These are phyloP conservation scores for Erythrobasidium yunnanense DNA, from an alignment of 768 basidiomycete genomes.

Conservation along the genomic window DNA sequence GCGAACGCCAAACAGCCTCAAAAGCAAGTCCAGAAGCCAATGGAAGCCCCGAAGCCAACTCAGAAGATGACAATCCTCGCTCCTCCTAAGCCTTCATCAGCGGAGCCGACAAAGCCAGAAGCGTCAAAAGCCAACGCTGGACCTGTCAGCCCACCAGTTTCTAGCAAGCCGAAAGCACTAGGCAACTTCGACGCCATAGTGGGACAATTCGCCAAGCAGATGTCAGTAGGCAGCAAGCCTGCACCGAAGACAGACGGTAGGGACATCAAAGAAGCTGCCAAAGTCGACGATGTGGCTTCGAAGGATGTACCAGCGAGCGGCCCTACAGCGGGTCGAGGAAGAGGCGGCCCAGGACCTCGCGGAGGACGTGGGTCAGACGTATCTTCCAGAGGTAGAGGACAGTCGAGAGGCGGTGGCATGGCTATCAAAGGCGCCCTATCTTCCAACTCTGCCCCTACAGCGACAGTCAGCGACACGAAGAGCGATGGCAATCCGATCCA, in stretches of 20 bases:
- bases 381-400: neutral
- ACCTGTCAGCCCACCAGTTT: neutral
- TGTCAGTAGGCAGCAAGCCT: neutral
- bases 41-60: neutral
- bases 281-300: neutral
- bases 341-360: neutral
- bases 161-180: neutral
- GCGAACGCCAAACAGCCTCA: neutral
- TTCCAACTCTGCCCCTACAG: no score
- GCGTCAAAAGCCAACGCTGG: neutral
- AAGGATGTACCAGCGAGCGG: no score
- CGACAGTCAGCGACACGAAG: no score
- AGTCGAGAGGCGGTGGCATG: no score
- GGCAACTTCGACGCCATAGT: conserved; percentile 1
- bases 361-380: neutral
- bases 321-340: no score
- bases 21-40: neutral
- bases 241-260: neutral
- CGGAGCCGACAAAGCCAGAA: neutral
- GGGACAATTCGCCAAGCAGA: conserved; percentile 7
- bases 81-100: neutral
- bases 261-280: neutral
- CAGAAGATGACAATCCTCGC: conserved; percentile 18
- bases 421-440: no score
- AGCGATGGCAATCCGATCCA: no score